Evolutionary conservation across 2,329 filamentous ascomycete species (phyloP).

Genomic region (Paecilomyces formosus): DNA sequence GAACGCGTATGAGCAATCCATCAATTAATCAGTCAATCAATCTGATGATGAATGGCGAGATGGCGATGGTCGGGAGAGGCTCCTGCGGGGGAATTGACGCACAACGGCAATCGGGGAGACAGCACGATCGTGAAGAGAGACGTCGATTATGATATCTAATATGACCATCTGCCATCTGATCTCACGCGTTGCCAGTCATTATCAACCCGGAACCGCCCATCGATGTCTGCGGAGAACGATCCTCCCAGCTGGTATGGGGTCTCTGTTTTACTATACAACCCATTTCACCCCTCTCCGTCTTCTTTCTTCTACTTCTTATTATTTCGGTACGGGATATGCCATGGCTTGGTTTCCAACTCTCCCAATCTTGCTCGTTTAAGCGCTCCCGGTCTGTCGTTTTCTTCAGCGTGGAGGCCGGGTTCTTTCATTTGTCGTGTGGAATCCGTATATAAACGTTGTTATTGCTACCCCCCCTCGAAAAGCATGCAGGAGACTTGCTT

Average conservation of each 20-base stretch:
- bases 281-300: background rate
- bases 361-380: background rate
- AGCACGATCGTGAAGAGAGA: background rate
- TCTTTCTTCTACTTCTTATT: conserved; percentile 2
- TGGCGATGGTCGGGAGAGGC: background rate
- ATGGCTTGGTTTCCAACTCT: background rate
- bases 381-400: background rate
- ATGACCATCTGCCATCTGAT: background rate
- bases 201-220: background rate
- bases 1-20: conserved; percentile 12
- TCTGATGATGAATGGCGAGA: background rate
- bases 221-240: background rate
- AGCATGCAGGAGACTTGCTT: background rate
- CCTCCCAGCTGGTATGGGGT: background rate
- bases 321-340: background rate
- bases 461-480: background rate
- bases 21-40: background rate
- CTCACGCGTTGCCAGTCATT: background rate
- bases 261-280: background rate
- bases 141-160: background rate
- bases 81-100: background rate
- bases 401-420: background rate
- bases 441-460: background rate
- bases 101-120: background rate
- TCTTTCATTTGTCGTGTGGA: background rate